These are phyloP conservation scores for Ehretia macrophylla DNA, from an alignment of 257 asterid species.

Conservation along the genomic window DNA sequence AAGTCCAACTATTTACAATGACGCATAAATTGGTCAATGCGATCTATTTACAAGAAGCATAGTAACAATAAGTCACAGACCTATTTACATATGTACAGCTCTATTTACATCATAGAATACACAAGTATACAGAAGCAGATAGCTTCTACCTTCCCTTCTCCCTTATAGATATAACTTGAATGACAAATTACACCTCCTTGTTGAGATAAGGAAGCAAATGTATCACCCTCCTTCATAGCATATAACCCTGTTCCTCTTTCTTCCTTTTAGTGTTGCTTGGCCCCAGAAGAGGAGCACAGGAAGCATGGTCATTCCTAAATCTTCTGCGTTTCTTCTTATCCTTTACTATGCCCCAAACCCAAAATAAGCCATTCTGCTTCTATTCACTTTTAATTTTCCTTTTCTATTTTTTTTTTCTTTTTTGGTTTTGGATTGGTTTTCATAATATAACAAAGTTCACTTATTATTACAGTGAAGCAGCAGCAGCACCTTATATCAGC, in stretches of 20 bases:
- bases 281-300: neutral
- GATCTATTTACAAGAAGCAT: conserved; percentile 17
- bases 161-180: neutral
- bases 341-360: neutral
- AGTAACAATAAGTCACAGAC: neutral
- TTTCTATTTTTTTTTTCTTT: neutral
- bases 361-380: neutral
- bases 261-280: neutral
- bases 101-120: conserved; percentile 29
- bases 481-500: conserved; percentile 13
- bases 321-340: conserved; percentile 3
- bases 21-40: neutral
- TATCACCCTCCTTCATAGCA: neutral
- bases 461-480: conserved; percentile 3
- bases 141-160: neutral
- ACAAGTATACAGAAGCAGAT: conserved; percentile 2
- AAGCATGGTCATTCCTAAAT: conserved; percentile 8
- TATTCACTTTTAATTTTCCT: neutral
- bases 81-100: conserved; percentile 6
- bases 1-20: conserved; percentile 15
- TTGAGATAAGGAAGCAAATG: neutral
- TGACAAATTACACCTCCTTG: neutral
- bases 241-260: neutral
- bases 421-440: neutral
- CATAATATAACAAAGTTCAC: conserved; percentile 4